A percentile compares a stretch with the other conserved stretches of the same genome.
Evolutionary conservation across 2,329 filamentous ascomycete genomes (phyloP).

Genomic region (Chaetomium strumarium): DNA sequence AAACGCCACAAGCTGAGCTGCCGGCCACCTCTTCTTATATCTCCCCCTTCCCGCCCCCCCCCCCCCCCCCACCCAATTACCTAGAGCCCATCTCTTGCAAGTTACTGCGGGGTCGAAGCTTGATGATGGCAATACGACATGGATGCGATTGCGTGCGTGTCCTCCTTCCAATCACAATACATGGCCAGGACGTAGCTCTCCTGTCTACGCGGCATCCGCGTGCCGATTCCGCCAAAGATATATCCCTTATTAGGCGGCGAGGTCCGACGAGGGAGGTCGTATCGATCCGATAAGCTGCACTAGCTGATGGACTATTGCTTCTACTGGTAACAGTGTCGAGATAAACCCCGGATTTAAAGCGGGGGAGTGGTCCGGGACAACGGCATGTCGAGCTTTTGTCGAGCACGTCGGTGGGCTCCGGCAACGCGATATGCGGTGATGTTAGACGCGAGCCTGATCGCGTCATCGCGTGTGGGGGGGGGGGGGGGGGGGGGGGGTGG

Average conservation of each 20-base stretch:
- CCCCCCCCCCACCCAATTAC: too few species aligned
- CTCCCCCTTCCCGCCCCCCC: too few species aligned
- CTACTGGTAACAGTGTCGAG: background rate
- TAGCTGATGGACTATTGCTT: background rate
- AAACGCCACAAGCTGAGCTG: background rate
- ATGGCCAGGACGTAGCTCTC: background rate
- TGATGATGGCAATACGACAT: constrained; percentile 21
- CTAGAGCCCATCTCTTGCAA: background rate
- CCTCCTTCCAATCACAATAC: constrained; percentile 15
- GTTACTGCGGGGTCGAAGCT: constrained; percentile 15
- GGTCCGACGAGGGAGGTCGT: background rate
- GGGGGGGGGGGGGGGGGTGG: too few species aligned
- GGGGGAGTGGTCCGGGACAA: background rate
- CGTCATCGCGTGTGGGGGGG: constrained; percentile 25
- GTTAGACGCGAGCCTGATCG: constrained; percentile 25
- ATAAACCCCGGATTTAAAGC: background rate
- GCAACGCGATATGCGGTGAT: constrained; percentile 20
- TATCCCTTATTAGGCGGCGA: background rate
- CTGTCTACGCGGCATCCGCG: background rate
- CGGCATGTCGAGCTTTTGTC: background rate
- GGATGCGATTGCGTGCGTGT: constrained; percentile 22
- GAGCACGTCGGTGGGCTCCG: constrained; percentile 1
- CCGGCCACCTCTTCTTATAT: constrained; percentile 10
- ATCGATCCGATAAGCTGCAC: background rate
- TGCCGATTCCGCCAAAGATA: constrained; percentile 6